Percentiles rank a stretch among this genome's conserved stretches.
These are phyloP conservation scores for Fusarium sp. DNA, from an alignment of 2,329 filamentous ascomycete genomes.

Conservation along the genomic window DNA sequence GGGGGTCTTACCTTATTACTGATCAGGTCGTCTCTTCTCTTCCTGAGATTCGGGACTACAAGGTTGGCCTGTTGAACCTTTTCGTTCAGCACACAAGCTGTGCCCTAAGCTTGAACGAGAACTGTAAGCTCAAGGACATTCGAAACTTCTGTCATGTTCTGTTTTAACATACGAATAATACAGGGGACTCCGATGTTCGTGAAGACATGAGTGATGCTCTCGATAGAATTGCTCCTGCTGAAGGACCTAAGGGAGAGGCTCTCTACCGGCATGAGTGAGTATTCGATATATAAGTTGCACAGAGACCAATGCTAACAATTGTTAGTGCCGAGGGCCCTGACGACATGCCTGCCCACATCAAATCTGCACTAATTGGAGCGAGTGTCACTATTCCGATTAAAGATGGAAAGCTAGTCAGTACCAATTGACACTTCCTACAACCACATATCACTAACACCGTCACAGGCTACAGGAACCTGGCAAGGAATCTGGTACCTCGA, in stretches of 20 bases:
- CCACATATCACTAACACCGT: constrained; percentile 10
- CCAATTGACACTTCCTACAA: neutral
- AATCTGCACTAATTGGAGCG: constrained; percentile 88
- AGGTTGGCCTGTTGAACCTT: constrained; percentile 85
- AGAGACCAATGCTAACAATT: constrained; percentile 6
- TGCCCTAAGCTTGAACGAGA: constrained; percentile 92
- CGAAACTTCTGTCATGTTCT: neutral
- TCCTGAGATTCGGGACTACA: constrained; percentile 85
- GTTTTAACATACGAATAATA: constrained; percentile 39
- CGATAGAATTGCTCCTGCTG: constrained; percentile 86
- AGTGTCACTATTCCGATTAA: constrained; percentile 92
- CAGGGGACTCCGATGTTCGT: constrained; percentile 82
- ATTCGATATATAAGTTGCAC: neutral
- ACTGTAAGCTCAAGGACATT: constrained; percentile 63
- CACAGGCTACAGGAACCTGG: constrained; percentile 75
- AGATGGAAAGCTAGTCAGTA: constrained; percentile 78
- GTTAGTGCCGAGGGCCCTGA: constrained; percentile 83
- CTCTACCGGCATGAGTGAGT: constrained; percentile 79
- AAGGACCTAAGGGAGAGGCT: constrained; percentile 75
- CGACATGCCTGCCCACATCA: constrained; percentile 99
- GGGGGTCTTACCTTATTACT: constrained; percentile 92
- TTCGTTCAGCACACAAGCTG: constrained; percentile 97
- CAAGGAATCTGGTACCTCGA: constrained; percentile 96
- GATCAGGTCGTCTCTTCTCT: constrained; percentile 76
- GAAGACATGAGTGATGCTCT: constrained; percentile 94